Evolutionary conservation across 768 basidiomycete genomes (phyloP).

Genomic region (Boletus eberwhitei): DNA sequence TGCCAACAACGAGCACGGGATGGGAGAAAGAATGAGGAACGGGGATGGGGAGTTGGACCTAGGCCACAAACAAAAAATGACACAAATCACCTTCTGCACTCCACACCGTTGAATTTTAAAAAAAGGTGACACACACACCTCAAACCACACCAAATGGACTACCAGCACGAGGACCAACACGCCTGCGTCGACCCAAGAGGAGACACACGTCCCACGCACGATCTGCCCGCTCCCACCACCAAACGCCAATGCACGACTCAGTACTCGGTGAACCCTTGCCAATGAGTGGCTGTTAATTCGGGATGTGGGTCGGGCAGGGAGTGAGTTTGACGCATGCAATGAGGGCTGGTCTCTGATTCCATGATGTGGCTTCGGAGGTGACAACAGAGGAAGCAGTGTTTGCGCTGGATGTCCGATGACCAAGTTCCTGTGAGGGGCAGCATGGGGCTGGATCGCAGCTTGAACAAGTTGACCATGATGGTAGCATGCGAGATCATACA

Average conservation of each 20-base stretch:
- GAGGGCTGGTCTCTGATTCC: too few species aligned
- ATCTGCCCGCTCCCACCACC: slow-evolving; percentile 37
- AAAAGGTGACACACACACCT: not conserved
- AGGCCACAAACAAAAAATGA: not conserved
- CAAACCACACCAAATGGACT: not conserved
- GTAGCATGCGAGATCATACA: too few species aligned
- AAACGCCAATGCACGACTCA: slow-evolving; percentile 53
- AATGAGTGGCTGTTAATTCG: slow-evolving; percentile 48
- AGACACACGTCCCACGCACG: slow-evolving; percentile 28
- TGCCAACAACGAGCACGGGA: not conserved
- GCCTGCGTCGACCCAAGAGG: slow-evolving; percentile 39
- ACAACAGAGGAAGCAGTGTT: too few species aligned
- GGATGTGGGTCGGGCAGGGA: slow-evolving; percentile 39
- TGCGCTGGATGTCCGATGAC: too few species aligned
- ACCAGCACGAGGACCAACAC: slow-evolving; percentile 15
- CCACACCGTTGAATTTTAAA: not conserved
- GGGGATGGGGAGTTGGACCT: not conserved
- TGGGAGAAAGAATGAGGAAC: not conserved
- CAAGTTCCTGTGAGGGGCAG: too few species aligned
- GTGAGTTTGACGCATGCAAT: slow-evolving; percentile 35
- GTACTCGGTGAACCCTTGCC: slow-evolving; percentile 54
- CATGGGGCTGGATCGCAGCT: too few species aligned
- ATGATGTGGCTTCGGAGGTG: too few species aligned
- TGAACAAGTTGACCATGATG: too few species aligned
- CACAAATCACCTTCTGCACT: not conserved